Conservation (phyloP, 2,329 filamentous ascomycete genomes). For the Hymenoscyphus occultus region DNA sequence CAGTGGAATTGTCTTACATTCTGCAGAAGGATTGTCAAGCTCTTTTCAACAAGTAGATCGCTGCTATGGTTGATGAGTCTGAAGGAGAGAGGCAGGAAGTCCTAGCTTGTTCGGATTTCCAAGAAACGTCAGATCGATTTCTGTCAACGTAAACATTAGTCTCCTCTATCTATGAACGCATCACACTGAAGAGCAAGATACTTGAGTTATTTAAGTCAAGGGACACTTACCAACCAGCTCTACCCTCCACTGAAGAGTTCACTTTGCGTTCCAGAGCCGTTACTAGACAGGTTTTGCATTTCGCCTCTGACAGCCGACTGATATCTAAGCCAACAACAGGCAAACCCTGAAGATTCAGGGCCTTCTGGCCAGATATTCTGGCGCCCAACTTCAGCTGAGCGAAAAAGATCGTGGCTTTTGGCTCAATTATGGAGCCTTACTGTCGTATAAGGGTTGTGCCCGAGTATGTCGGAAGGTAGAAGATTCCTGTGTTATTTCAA, state of each 20-base stretch:
- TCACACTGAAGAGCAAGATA: background rate
- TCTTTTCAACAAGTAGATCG: constrained; percentile 93
- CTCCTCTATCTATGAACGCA: background rate
- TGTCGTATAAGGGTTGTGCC: too few species aligned
- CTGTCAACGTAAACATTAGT: constrained; percentile 45
- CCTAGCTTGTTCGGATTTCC: constrained; percentile 93
- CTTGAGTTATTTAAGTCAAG: constrained; percentile 6
- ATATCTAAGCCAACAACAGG: too few species aligned
- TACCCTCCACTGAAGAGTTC: constrained; percentile 55
- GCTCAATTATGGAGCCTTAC: too few species aligned
- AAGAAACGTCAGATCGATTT: constrained; percentile 92
- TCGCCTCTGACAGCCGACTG: too few species aligned
- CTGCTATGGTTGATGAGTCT: constrained; percentile 95
- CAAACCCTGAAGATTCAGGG: too few species aligned
- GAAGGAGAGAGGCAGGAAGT: constrained; percentile 94
- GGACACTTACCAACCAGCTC: constrained; percentile 67
- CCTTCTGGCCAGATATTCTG: too few species aligned
- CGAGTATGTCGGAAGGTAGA: too few species aligned
- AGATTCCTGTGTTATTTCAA: too few species aligned
- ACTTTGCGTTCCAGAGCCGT: too few species aligned
- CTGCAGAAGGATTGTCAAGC: constrained; percentile 88
- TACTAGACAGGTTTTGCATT: too few species aligned
- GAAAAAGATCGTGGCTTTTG: too few species aligned
- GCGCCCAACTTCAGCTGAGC: too few species aligned
- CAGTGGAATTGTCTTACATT: constrained; percentile 55